Base-by-base conservation (phyloP, 371 early-diverging fungal species). In the Fennellomyces sp. region DNA sequence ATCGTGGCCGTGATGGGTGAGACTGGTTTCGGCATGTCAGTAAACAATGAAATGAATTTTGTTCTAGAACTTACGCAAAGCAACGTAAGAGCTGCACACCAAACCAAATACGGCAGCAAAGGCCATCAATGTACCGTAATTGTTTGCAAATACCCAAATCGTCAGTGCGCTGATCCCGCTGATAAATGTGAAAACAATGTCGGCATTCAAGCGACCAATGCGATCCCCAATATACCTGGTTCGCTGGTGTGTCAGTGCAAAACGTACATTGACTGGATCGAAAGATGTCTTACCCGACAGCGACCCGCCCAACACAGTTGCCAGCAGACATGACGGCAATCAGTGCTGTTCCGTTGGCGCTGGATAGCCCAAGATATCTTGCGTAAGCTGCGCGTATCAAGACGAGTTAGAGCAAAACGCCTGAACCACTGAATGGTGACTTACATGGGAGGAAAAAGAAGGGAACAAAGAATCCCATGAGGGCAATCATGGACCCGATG, bases 381-480 rank as follows among this genome's bases (percentile, higher is more conserved):
- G 60, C 59, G 41, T 64, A 64, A 5, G 65, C 65, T 64, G 29
- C n/a, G n/a, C 36, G 27, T 15, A 56, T 28, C 5, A 58, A 5
- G 27, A 13, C 33, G 33, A 31, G 25, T 36, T 41, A 12, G 15
- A n/a, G n/a, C n/a, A n/a, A n/a, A n/a, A n/a, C n/a, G n/a, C n/a
- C n/a, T n/a, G n/a, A 11, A n/a, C 36, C 28, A 31, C 51, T 36
- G 39, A 11, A 26, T 19, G 6, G 1, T 19, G 8, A 49, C 63
- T 71, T 66, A 71, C 71, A 56, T 36, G 88, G 83, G 21, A 88
- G 48, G 36, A 66, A 82, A 57, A 86, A 86, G 60, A 78, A 84
- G 2, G 88, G 88, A 2, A 86, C 69, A 51, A 87, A 85, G 53
- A 85, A 87, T 5, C 80, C 88, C 38, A 80, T 69, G 7, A 82